Percentiles rank a stretch among this genome's conserved stretches.
Evolutionary conservation across 345 rosid genomes (phyloP).

Genomic region (Lumnitzera littorea): DNA sequence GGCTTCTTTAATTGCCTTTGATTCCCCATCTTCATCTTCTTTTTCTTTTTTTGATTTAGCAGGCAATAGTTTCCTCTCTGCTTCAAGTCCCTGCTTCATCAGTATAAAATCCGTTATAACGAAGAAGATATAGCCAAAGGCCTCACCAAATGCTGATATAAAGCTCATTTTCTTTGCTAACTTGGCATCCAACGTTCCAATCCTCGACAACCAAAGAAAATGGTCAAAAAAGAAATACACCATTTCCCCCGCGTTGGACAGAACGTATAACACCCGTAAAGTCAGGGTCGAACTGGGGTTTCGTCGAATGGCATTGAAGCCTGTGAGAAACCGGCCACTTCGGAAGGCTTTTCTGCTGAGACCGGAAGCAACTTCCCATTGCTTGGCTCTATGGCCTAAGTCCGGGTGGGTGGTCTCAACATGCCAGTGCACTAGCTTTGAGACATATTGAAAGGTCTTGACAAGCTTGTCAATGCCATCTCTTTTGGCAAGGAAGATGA

Average conservation of each 20-base stretch:
- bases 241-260: constrained; percentile 94
- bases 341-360: constrained; percentile 93
- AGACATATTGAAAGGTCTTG: constrained; percentile 92
- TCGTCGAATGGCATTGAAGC: constrained; percentile 73
- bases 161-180: constrained; percentile 79
- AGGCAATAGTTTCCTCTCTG: constrained; percentile 32
- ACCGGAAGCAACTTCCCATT: constrained; percentile 93
- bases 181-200: constrained; percentile 62
- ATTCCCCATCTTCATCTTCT: constrained; percentile 20
- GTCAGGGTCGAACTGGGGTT: constrained; percentile 50
- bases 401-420: constrained; percentile 45
- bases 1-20: constrained; percentile 1
- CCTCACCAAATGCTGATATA: constrained; percentile 92
- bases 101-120: constrained; percentile 53
- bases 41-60: background rate
- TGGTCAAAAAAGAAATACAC: constrained; percentile 95
- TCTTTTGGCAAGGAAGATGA: constrained; percentile 82
- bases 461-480: constrained; percentile 99
- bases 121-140: constrained; percentile 89
- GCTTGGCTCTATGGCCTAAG: constrained; percentile 57
- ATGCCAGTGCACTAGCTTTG: constrained; percentile 86
- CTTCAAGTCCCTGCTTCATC: constrained; percentile 40
- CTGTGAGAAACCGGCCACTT: constrained; percentile 87
- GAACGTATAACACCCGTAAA: constrained; percentile 42
- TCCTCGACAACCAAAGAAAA: constrained; percentile 86